Evolutionary conservation across 2,329 filamentous ascomycete species (phyloP).

Genomic region (Cladophialophora psammophila): DNA sequence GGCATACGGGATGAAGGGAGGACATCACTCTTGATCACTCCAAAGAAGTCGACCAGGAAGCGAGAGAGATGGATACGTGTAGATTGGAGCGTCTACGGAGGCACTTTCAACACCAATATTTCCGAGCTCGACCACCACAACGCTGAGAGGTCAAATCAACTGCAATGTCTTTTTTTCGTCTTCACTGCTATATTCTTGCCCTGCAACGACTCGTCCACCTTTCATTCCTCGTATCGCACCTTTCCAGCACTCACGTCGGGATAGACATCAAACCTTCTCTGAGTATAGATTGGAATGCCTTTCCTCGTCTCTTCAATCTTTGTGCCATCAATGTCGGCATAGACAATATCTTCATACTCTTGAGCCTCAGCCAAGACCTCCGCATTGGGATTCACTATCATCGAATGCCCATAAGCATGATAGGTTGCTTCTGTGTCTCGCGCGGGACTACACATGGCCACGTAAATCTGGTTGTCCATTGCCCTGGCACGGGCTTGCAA

Average conservation of each 20-base stretch:
- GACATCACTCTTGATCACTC: too few species aligned
- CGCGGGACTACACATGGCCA: constrained; percentile 90
- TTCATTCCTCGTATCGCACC: constrained; percentile 48
- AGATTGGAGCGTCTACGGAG: neutral
- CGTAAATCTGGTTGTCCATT: constrained; percentile 93
- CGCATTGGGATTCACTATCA: constrained; percentile 88
- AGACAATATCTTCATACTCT: constrained; percentile 77
- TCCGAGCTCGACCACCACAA: neutral
- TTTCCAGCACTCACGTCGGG: constrained; percentile 79
- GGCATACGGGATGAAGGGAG: too few species aligned
- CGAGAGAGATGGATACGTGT: neutral
- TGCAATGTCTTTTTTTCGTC: neutral
- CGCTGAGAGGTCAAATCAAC: neutral
- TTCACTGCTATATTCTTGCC: neutral
- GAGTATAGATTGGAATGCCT: constrained; percentile 81
- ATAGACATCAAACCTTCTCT: constrained; percentile 95
- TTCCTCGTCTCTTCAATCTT: constrained; percentile 77
- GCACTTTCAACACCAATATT: too few species aligned
- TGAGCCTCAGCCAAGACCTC: constrained; percentile 79
- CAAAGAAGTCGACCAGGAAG: too few species aligned
- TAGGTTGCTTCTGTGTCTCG: constrained; percentile 79
- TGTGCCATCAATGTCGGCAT: constrained; percentile 72
- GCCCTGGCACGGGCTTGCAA: constrained; percentile 82
- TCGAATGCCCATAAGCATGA: constrained; percentile 89
- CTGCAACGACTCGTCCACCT: neutral